Evolutionary conservation across 164 flowering plant species (phyloP).

Genomic region (Aristolochia californica): DNA sequence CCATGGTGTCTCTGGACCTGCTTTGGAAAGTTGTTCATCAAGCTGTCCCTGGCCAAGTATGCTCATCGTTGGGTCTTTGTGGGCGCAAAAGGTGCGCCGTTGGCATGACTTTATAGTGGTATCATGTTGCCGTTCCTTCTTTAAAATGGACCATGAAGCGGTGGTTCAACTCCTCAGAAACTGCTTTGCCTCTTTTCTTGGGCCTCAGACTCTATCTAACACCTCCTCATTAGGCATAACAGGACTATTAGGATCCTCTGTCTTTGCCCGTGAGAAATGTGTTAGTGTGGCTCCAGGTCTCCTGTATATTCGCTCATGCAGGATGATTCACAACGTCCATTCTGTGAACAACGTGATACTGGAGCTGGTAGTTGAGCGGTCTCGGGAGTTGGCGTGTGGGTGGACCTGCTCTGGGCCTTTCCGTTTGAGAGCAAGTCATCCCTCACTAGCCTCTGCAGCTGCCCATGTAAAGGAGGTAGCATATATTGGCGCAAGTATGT

Average conservation of each 20-base stretch:
- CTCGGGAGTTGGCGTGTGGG: conserved; percentile 34
- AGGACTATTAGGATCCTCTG: conserved; percentile 50
- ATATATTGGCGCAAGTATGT: conserved; percentile 56
- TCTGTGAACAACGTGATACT: conserved; percentile 46
- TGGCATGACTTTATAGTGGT: conserved; percentile 74
- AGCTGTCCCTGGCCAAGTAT: conserved; percentile 78
- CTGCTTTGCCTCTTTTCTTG: conserved; percentile 66
- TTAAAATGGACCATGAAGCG: conserved; percentile 58
- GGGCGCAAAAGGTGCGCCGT: conserved; percentile 85
- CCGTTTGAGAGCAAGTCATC: conserved; percentile 34
- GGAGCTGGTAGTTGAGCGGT: conserved; percentile 41
- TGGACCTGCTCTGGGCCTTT: conserved; percentile 26
- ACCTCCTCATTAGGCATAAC: conserved; percentile 34
- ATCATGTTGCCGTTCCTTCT: conserved; percentile 53
- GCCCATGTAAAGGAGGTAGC: conserved; percentile 61
- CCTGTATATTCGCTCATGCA: conserved; percentile 60
- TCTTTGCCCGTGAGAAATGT: conserved; percentile 28
- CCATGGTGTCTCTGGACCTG: conserved; percentile 60
- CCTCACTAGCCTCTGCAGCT: conserved; percentile 52
- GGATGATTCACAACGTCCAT: conserved; percentile 37
- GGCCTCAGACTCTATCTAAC: conserved; percentile 20
- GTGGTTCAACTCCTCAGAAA: conserved; percentile 66
- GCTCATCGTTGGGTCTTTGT: conserved; percentile 61
- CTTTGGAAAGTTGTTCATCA: conserved; percentile 54
- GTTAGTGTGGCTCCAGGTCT: conserved; percentile 67